These are phyloP conservation scores for Vaccinium myrtillus DNA, from an alignment of 148 eudicot species.

Conservation along the genomic window DNA sequence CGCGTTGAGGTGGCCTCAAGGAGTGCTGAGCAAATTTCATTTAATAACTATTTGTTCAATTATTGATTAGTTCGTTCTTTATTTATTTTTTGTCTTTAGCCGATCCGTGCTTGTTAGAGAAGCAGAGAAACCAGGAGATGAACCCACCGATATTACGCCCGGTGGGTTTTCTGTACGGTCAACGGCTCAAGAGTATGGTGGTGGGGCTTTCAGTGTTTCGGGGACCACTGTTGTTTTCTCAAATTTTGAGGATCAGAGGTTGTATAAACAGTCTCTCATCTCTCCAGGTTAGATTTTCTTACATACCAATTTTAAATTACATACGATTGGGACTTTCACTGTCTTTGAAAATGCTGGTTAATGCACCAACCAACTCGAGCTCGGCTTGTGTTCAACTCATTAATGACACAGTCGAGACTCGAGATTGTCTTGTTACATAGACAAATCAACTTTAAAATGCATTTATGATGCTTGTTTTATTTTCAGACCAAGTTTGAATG, in stretches of 20 bases:
- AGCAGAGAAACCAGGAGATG: constrained; percentile 9
- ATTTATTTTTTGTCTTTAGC: background rate
- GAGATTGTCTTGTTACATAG: background rate
- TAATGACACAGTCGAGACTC: background rate
- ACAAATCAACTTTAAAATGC: background rate
- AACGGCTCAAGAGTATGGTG: constrained; percentile 23
- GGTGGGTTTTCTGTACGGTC: constrained; percentile 20
- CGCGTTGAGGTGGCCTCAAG: background rate
- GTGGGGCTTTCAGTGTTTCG: constrained; percentile 15
- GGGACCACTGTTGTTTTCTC: constrained; percentile 37
- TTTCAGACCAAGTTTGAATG: background rate
- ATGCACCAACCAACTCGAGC: background rate
- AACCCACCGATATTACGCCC: constrained; percentile 10
- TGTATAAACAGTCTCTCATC: constrained; percentile 32
- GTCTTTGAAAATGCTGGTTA: background rate
- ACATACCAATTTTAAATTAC: too few species aligned
- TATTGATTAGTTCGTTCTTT: background rate
- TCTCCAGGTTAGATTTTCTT: constrained; percentile 25
- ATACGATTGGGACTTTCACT: background rate
- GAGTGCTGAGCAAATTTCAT: background rate
- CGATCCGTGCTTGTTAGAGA: constrained; percentile 21
- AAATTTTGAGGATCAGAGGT: constrained; percentile 44
- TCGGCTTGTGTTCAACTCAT: background rate
- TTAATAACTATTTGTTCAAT: background rate
- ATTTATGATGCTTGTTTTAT: background rate